Conservation (phyloP, 176 grass and related monocot genomes). For the Musa beccarii region DNA sequence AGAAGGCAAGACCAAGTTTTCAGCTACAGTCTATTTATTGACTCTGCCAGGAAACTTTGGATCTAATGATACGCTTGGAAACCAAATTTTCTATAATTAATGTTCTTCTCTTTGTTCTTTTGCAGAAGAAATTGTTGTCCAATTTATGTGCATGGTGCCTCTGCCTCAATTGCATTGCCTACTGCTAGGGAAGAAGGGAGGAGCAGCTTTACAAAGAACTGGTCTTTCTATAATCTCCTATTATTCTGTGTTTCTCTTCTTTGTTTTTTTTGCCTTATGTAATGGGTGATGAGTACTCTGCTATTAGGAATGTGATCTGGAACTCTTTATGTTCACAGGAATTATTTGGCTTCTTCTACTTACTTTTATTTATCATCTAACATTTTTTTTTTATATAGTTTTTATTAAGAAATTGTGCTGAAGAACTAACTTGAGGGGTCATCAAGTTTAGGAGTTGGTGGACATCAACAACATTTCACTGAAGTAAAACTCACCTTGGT, state of each 20-base stretch:
- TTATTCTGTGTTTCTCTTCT: background rate
- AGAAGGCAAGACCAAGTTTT: background rate
- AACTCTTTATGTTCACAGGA: background rate
- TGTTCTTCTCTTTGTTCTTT: background rate
- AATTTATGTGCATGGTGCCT: slow-evolving; percentile 68
- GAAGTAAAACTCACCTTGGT: too few relatives aligned
- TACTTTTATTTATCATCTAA: too few relatives aligned
- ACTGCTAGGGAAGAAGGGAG: background rate
- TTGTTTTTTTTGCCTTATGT: background rate
- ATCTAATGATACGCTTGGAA: too few relatives aligned
- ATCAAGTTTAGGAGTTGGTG: too few relatives aligned
- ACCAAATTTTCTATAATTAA: background rate
- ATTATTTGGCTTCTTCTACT: too few relatives aligned
- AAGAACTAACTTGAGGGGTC: too few relatives aligned
- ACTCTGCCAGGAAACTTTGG: too few relatives aligned
- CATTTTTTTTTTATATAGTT: too few relatives aligned
- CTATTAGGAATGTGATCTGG: background rate
- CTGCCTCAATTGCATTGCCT: slow-evolving; percentile 59
- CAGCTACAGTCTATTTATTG: too few relatives aligned
- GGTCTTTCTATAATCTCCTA: too few relatives aligned
- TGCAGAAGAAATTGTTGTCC: slow-evolving; percentile 66
- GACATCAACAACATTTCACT: too few relatives aligned
- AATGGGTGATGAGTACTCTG: background rate
- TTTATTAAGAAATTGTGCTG: too few relatives aligned
- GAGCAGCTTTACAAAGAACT: background rate